phyloP scores from a whole-genome alignment of 2,329 filamentous ascomycete species.

The Fusarium anthophilum region DNA sequence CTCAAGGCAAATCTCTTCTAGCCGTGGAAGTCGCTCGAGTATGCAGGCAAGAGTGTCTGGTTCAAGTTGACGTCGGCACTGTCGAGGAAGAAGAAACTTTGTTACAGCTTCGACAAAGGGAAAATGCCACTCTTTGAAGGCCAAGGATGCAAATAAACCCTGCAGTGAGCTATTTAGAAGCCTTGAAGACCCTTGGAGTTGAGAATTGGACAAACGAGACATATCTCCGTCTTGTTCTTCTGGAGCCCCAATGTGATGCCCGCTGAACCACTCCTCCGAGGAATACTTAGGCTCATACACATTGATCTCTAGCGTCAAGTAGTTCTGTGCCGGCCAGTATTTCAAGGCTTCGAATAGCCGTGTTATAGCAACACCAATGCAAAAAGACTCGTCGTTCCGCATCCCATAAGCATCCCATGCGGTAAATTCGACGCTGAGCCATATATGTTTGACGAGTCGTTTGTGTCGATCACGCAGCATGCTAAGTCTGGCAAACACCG shows the following conservation, averaged over 20 bases:
- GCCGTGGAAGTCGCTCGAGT: background rate
- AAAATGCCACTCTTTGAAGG: background rate
- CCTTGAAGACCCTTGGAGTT: background rate
- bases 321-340: background rate
- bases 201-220: background rate
- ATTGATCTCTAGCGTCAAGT: background rate
- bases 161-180: background rate
- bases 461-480: rapidly evolving
- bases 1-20: background rate
- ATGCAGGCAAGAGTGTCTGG: background rate
- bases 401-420: background rate
- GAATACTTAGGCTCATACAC: background rate
- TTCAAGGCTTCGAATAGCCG: background rate
- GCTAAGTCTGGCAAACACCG: background rate
- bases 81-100: background rate
- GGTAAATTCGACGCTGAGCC: background rate
- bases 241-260: background rate
- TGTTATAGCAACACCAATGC: background rate
- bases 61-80: background rate
- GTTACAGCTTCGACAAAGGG: background rate
- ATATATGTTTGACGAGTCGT: background rate
- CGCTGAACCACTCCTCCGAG: background rate
- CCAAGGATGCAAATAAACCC: background rate
- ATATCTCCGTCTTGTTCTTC: background rate
- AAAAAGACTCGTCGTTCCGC: background rate